Conservation (phyloP, 192 early-diverging fungal genomes). For the Backusella tarrabulga region DNA sequence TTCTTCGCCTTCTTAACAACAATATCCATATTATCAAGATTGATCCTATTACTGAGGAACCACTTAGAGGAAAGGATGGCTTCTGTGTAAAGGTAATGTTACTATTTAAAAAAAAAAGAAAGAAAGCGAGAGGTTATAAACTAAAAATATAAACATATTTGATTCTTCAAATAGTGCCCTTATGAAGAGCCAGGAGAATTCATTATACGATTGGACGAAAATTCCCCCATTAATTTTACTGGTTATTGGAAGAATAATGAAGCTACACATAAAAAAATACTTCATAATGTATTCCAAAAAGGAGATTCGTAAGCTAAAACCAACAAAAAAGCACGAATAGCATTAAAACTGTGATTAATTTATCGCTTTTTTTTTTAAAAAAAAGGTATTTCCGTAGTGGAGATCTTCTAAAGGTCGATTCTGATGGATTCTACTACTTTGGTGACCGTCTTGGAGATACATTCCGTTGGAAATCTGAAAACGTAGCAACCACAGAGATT, state of each 20-base stretch:
- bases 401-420: constrained; percentile 51
- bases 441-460: constrained; percentile 70
- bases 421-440: constrained; percentile 59
- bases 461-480: constrained; percentile 69
- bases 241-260: constrained; percentile 53
- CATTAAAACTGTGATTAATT: background rate
- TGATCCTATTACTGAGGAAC: constrained; percentile 55
- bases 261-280: constrained; percentile 48
- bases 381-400: constrained; percentile 51
- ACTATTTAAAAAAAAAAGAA: background rate
- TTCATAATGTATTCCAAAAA: constrained; percentile 54
- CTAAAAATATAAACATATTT: background rate
- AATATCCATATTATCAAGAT: constrained; percentile 53
- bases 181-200: constrained; percentile 59
- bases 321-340: background rate
- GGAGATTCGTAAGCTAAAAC: constrained; percentile 47
- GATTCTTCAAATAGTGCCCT: constrained; percentile 10
- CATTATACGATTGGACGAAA: constrained; percentile 37
- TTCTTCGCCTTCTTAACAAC: constrained; percentile 20
- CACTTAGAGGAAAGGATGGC: constrained; percentile 47
- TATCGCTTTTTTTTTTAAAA: background rate
- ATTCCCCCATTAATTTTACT: constrained; percentile 28
- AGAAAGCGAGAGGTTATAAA: background rate
- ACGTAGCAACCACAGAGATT: constrained; percentile 61
- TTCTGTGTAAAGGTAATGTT: constrained; percentile 44